Base-by-base conservation (phyloP, 2,329 filamentous ascomycete genomes). In the Hypoxylon sp. region DNA sequence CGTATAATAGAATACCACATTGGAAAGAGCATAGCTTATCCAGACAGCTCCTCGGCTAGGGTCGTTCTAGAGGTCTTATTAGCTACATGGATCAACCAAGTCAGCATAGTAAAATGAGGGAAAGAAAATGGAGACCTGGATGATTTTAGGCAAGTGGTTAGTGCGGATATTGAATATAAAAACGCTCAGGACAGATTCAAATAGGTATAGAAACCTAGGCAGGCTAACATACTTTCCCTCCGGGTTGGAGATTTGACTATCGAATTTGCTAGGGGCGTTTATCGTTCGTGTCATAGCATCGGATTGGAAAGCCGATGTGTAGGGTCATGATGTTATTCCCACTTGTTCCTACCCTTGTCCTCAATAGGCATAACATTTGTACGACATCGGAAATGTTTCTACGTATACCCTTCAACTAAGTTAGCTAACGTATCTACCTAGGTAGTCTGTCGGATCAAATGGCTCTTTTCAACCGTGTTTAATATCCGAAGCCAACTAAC, bases 401-500 rank as follows among this genome's bases (percentile, higher is more conserved):
- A 53, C 11, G 17, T 43, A 28, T 34, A 53, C 51, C 36, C 51
- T 56, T 28, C 36, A 13, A 10, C 13, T 36, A 21, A 38, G 21
- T 17, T 9, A 34, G 34, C 34, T 41, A 53, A n/a, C 7, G 51
- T 28, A 34, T 6, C 21, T 48, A n/a, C 4, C 13, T 6, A 41
- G 38, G 6, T 43, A 43, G 14, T 36, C 13, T 19, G 32, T 30
- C 34, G 11, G 28, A 63, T 45, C 13, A 43, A 25, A 36, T 17
- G 30, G 34, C n/a, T 4, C 21, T 52, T 32, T 30, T 55, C 60
- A 63, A 32, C 53, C 64, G 59, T 28, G 48, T 49, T 51, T 45
- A 14, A 17, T 67, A 63, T 43, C 60, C 60, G 64, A 58, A 48
- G 34, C 58, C 46, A 62, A 10, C 50, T 63, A 63, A 32, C 59